phyloP scores from a whole-genome alignment of 1,139 yeast genomes.

The Hemisphaericaspora xylofermentans region DNA sequence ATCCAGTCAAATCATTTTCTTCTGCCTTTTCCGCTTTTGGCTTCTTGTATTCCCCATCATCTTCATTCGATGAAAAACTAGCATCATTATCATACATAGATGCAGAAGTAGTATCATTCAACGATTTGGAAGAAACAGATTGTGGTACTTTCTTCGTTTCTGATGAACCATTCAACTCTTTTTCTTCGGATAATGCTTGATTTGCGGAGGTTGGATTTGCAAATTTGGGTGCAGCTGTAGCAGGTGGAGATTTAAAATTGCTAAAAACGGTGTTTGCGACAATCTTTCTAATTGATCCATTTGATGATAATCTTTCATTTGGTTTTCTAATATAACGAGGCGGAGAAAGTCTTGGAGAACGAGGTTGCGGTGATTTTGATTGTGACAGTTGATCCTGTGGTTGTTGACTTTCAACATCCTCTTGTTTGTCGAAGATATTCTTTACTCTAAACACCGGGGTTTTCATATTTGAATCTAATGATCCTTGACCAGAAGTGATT shows the following conservation, averaged over 20 bases:
- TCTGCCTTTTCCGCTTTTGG: neutral
- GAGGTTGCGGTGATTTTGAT: slow-evolving; percentile 13
- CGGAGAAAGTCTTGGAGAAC: neutral
- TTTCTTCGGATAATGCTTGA: neutral
- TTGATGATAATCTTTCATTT: neutral
- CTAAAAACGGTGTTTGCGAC: slow-evolving; percentile 44
- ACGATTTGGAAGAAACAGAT: slow-evolving; percentile 1
- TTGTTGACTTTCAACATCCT: slow-evolving; percentile 13
- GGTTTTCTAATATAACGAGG: neutral
- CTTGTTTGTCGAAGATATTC: slow-evolving; percentile 10
- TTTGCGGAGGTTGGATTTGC: slow-evolving; percentile 3
- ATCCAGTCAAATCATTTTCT: slow-evolving; percentile 2
- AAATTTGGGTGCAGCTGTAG: slow-evolving; percentile 9
- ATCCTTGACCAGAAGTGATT: neutral
- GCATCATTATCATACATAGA: neutral
- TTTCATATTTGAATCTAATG: neutral
- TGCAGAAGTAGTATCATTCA: neutral
- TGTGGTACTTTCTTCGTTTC: neutral
- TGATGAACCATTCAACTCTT: neutral
- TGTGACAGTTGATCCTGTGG: slow-evolving; percentile 1
- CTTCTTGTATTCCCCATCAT: neutral
- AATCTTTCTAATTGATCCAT: slow-evolving; percentile 9
- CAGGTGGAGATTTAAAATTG: slow-evolving; percentile 30
- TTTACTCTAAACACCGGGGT: neutral
- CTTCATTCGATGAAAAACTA: slow-evolving; percentile 1